Percentiles rank a stretch among this genome's conserved stretches.
phyloP scores from a whole-genome alignment of 2,329 filamentous ascomycete genomes.

The Dactylellina cionopaga region DNA sequence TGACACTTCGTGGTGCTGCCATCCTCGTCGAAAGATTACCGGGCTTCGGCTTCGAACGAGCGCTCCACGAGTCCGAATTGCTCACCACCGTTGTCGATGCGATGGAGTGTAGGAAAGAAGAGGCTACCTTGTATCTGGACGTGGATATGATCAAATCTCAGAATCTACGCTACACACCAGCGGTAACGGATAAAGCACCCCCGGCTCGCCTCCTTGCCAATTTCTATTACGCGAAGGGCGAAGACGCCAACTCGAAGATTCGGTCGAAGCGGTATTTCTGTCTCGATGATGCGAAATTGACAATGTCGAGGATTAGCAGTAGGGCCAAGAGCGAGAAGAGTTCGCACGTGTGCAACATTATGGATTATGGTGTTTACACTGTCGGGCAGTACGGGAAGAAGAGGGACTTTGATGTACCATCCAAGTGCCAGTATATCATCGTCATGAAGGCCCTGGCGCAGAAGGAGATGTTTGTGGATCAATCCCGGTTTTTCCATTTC shows the following conservation, averaged over 20 bases:
- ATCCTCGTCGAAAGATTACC: conserved; percentile 42
- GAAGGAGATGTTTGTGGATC: conserved; percentile 49
- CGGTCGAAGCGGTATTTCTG: conserved; percentile 47
- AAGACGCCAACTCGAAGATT: conserved; percentile 45
- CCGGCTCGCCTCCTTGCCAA: conserved; percentile 30
- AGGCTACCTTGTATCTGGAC: conserved; percentile 38
- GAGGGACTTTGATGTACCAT: conserved; percentile 39
- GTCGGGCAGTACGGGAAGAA: conserved; percentile 51
- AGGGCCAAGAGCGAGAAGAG: conserved; percentile 44
- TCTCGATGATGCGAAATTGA: conserved; percentile 47
- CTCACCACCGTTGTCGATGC: conserved; percentile 37
- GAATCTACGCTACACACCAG: conserved; percentile 23
- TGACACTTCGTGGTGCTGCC: conserved; percentile 46
- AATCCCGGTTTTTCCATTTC: conserved; percentile 48
- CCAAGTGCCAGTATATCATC: conserved; percentile 49
- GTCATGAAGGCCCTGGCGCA: conserved; percentile 42
- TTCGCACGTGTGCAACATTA: conserved; percentile 48
- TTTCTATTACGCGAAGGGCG: conserved; percentile 46
- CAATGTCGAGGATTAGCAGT: conserved; percentile 48
- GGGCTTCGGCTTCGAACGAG: conserved; percentile 43
- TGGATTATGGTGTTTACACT: conserved; percentile 48
- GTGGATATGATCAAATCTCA: conserved; percentile 39
- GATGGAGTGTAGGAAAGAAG: conserved; percentile 42
- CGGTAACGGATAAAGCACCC: conserved; percentile 3
- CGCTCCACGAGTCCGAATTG: conserved; percentile 36